These are phyloP conservation scores for Peterozyma xylosa DNA, from an alignment of 805 yeast genomes.

Conservation along the genomic window DNA sequence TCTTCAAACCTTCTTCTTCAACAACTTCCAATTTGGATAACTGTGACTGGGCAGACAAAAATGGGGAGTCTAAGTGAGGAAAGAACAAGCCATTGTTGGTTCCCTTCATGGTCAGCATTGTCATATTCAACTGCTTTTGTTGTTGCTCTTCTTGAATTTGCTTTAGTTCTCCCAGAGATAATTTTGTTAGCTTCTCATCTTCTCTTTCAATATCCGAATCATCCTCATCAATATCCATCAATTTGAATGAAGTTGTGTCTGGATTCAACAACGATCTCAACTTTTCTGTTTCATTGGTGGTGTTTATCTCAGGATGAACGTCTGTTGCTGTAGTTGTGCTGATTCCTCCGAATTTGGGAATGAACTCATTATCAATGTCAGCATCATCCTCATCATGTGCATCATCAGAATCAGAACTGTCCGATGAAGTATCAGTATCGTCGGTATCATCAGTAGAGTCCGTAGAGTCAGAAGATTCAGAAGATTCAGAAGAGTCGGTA, in stretches of 20 bases:
- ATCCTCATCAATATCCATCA: slow-evolving; percentile 6
- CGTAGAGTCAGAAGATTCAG: no score
- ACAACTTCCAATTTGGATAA: slow-evolving; percentile 42
- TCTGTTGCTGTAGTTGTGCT: not conserved
- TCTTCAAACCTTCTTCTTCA: slow-evolving; percentile 22
- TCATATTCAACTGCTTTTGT: not conserved
- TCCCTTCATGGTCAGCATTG: not conserved
- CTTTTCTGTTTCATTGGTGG: slow-evolving; percentile 21
- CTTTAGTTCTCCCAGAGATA: slow-evolving; percentile 5
- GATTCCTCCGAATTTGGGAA: slow-evolving; percentile 26
- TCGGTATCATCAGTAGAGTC: no score
- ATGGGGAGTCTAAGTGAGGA: slow-evolving; percentile 80
- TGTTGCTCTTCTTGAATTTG: not conserved
- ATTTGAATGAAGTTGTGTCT: slow-evolving; percentile 15
- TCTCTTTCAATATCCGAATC: slow-evolving; percentile 7
- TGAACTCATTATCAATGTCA: slow-evolving; percentile 21
- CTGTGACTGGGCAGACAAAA: slow-evolving; percentile 79
- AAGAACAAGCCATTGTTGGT: slow-evolving; percentile 55
- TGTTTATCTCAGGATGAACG: not conserved
- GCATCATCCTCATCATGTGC: slow-evolving; percentile 2
- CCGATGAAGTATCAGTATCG: no score
- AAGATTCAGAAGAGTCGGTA: no score
- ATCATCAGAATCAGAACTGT: no score
- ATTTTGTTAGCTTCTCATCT: slow-evolving; percentile 27
- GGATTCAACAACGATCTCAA: slow-evolving; percentile 30